Base-by-base conservation (phyloP, 208 protist genomes). In the Acanthamoeba lenticulata region DNA sequence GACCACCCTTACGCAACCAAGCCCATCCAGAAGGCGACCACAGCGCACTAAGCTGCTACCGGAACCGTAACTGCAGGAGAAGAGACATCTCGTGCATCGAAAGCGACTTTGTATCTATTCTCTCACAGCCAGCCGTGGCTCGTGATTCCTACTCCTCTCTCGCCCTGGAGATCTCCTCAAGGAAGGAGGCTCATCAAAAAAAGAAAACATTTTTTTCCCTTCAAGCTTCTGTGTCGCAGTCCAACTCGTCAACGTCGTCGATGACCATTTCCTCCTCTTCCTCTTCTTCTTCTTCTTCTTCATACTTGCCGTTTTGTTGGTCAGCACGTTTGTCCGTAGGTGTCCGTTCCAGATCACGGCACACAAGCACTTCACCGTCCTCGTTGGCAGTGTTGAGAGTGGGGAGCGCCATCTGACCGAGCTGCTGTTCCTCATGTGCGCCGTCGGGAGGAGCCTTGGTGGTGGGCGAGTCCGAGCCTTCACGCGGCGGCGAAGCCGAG, bases 1-100 rank as follows among this genome's bases (percentile, higher is more conserved):
- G 60, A 69, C 62, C 62, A 69, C 45, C 88, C 88, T 19, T 93
- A 93, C 88, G 88, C 88, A 0, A 93, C 88, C 55, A 72, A 72
- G 52, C 83, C 83, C 40, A 15, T 65, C 6, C 45, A 90, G 38
- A 90, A 90, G 55, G 49, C 38, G 3, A 65, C 83, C 29, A 29
- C 42, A 11, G 72, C 72, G 34, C 72, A 83, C 24, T 83, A 49
- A 47, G 44, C 40, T 15, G 5, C 62, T 9, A 2, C 7, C 19
- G 47, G n/a, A 67, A 67, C n/a, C 57, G 17, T 74, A 38, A 38
- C 42, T 79, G 72, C 72, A 19, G 32, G 40, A 83, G 72, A 83
- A 83, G 72, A 83, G 72, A 83, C 7, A 34, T 83, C 72, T 83
- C 72, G 27, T 38, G 72, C 72, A 45, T 3, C 9, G n/a, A 13